Percentiles rank a stretch among this genome's conserved stretches.
phyloP scores from a whole-genome alignment of 305 asterid species.

The Plantago lanceolata region DNA sequence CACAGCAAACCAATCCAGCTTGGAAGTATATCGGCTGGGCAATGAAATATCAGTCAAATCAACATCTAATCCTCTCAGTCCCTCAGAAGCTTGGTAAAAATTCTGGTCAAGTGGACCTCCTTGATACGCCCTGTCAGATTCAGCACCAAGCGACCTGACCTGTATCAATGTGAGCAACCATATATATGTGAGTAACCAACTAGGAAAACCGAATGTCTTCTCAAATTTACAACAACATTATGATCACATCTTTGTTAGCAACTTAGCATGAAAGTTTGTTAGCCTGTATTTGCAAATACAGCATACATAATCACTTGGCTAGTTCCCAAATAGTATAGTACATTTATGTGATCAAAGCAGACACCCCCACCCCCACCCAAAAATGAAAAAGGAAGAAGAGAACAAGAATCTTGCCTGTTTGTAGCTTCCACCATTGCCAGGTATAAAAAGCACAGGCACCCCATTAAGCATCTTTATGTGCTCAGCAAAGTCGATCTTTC shows the following conservation, averaged over 20 bases:
- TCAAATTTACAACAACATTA: slow-evolving; percentile 6
- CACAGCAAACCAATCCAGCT: slow-evolving; percentile 97
- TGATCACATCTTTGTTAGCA: neutral
- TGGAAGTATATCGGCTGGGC: slow-evolving; percentile 61
- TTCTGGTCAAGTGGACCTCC: slow-evolving; percentile 76
- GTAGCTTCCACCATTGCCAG: slow-evolving; percentile 98
- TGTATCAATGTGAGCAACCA: slow-evolving; percentile 32
- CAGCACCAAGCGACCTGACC: slow-evolving; percentile 95
- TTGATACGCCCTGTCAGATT: slow-evolving; percentile 86
- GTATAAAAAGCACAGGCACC: slow-evolving; percentile 89
- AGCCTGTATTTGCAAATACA: no score
- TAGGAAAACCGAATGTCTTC: slow-evolving; percentile 10
- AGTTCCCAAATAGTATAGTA: no score
- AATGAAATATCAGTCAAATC: slow-evolving; percentile 49
- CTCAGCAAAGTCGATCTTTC: slow-evolving; percentile 63
- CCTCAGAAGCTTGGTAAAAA: slow-evolving; percentile 48
- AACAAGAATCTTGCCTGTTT: slow-evolving; percentile 68
- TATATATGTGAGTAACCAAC: slow-evolving; percentile 20
- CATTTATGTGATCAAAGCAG: no score
- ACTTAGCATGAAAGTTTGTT: neutral
- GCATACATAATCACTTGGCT: no score
- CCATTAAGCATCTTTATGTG: slow-evolving; percentile 72
- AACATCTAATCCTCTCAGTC: slow-evolving; percentile 37
- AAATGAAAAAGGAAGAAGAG: neutral
- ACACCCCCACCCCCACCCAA: no score